Conservation (phyloP, 2,329 filamentous ascomycete species). For the Pseudocercospora fijiensis region DNA sequence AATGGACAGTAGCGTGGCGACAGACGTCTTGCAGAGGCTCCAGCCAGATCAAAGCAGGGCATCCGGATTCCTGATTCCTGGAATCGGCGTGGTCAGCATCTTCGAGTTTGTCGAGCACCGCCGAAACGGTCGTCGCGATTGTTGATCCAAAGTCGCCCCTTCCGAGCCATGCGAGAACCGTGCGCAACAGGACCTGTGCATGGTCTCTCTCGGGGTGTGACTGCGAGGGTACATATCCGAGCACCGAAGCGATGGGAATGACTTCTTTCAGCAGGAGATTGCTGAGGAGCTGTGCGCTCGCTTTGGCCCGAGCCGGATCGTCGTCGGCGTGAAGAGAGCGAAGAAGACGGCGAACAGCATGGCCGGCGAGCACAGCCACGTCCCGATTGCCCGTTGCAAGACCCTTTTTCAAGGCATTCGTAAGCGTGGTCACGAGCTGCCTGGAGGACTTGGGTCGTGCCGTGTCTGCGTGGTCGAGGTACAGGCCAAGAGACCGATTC, state of each 20-base stretch:
- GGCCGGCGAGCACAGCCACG: conserved; percentile 19
- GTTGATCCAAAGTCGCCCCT: conserved; percentile 38
- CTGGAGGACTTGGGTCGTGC: conserved; percentile 50
- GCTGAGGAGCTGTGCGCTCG: conserved; percentile 24
- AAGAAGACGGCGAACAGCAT: conserved; percentile 27
- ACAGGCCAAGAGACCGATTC: conserved; percentile 42
- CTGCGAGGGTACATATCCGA: neutral
- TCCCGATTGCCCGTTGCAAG: conserved; percentile 7
- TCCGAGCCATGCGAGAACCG: conserved; percentile 37
- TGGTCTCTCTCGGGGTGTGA: neutral
- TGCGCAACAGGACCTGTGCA: conserved; percentile 13
- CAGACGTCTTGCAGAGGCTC: conserved; percentile 26
- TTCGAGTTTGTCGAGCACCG: conserved; percentile 36
- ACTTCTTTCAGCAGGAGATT: conserved; percentile 25
- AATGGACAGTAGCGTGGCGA: conserved; percentile 9
- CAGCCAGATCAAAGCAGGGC: conserved; percentile 24
- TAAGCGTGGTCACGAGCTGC: conserved; percentile 46
- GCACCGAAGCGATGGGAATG: conserved; percentile 13
- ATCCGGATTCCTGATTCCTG: neutral
- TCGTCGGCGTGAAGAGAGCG: conserved; percentile 18
- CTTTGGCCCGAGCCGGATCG: conserved; percentile 21
- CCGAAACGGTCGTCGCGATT: conserved; percentile 33
- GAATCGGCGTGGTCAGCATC: conserved; percentile 8
- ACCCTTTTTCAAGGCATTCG: conserved; percentile 38
- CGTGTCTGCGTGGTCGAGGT: conserved; percentile 44